These are phyloP conservation scores for Debaryomycetaceae sp. DNA, from an alignment of 1,139 yeast species.

Conservation along the genomic window DNA sequence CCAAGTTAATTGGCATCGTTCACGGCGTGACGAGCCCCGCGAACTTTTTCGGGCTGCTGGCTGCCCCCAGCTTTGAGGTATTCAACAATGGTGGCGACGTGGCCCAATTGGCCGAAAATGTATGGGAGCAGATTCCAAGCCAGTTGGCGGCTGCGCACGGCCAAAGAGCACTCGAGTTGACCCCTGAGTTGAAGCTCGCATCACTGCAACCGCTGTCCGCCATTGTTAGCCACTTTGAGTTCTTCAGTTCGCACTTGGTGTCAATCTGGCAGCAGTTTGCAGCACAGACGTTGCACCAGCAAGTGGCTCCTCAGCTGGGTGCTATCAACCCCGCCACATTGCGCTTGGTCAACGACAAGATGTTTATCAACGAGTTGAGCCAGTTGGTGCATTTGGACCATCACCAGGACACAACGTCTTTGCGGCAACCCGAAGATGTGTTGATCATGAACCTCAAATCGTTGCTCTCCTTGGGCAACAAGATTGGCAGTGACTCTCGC, in stretches of 20 bases:
- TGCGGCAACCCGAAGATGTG: conserved; percentile 21
- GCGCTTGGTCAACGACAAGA: conserved; percentile 34
- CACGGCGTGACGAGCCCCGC: conserved; percentile 35
- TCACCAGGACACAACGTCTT: too few species aligned
- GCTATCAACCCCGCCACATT: conserved; percentile 6
- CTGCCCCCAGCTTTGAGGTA: conserved; percentile 18
- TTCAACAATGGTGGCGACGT: conserved; percentile 10
- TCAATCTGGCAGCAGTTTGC: conserved; percentile 34
- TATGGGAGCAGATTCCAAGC: conserved; percentile 17
- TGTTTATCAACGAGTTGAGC: conserved; percentile 44
- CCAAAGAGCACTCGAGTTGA: conserved; percentile 12
- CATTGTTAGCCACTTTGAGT: conserved; percentile 31
- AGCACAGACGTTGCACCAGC: conserved; percentile 6
- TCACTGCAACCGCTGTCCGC: conserved; percentile 14
- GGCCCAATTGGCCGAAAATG: conserved; percentile 12
- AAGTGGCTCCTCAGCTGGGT: conserved; percentile 7
- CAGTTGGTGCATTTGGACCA: conserved; percentile 36
- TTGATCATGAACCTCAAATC: conserved; percentile 37
- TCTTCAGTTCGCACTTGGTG: conserved; percentile 27
- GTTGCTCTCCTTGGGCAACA: conserved; percentile 35
- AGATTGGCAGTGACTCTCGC: conserved; percentile 36
- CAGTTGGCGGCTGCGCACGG: conserved; percentile 10
- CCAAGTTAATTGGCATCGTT: conserved; percentile 34
- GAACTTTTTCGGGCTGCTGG: conserved; percentile 11
- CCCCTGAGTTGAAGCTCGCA: conserved; percentile 32